Conservation (phyloP, 176 grass and related monocot genomes). For the Triticum dicoccoides region DNA sequence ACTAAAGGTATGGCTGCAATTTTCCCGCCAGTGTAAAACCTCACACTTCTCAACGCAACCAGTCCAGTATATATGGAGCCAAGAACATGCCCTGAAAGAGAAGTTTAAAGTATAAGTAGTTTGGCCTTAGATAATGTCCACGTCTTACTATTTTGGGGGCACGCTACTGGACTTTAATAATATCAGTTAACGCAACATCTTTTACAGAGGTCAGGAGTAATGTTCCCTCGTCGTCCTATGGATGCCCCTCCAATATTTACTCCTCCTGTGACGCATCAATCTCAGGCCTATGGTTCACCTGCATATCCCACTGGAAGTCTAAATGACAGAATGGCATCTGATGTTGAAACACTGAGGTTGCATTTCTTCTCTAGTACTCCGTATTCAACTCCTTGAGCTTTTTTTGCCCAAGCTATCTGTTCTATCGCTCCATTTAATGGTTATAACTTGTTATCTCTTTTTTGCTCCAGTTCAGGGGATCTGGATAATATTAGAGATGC, state of each 20-base stretch:
- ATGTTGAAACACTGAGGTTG: conserved; percentile 68
- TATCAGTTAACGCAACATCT: conserved; percentile 24
- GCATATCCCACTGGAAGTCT: conserved; percentile 47
- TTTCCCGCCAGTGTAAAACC: neutral
- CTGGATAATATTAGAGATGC: conserved; percentile 72
- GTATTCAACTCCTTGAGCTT: neutral
- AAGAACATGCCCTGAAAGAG: neutral
- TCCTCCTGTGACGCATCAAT: conserved; percentile 49
- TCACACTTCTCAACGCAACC: neutral
- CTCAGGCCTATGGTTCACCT: conserved; percentile 48
- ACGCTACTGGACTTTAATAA: neutral
- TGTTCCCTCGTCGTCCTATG: conserved; percentile 59
- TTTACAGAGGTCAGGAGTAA: conserved; percentile 80
- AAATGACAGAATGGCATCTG: conserved; percentile 53
- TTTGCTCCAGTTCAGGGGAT: conserved; percentile 58
- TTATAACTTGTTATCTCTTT: conserved; percentile 1
- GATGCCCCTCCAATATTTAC: conserved; percentile 89
- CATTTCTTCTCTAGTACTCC: neutral
- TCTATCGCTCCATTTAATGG: neutral
- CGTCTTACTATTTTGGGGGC: neutral
- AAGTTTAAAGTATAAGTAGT: neutral
- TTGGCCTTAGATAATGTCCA: neutral
- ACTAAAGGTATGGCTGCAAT: conserved; percentile 56
- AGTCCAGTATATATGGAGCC: neutral
- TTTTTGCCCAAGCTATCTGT: neutral